phyloP scores from a whole-genome alignment of 139 green algal species.

The Chara braunii region DNA sequence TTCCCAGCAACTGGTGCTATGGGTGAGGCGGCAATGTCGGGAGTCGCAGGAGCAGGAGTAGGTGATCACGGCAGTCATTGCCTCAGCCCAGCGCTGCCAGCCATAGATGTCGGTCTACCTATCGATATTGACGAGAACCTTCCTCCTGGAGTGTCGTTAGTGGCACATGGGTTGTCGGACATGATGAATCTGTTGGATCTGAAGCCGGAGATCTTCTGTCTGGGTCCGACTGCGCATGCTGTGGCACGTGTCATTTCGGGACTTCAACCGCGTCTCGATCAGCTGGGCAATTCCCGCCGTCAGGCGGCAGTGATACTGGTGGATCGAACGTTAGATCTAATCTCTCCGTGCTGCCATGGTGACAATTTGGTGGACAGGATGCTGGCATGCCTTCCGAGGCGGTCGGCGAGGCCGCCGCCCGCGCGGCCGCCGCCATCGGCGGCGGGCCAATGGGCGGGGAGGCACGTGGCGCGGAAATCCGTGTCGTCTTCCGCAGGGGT shows the following conservation, averaged over 20 bases:
- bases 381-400: not conserved
- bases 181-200: not conserved
- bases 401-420: too few relatives aligned
- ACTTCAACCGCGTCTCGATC: not conserved
- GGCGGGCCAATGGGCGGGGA: too few relatives aligned
- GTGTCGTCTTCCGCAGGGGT: too few relatives aligned
- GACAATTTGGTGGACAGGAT: not conserved
- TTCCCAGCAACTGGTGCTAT: not conserved
- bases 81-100: not conserved
- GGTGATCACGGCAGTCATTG: not conserved
- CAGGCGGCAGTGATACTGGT: not conserved
- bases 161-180: not conserved
- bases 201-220: conserved; percentile 5
- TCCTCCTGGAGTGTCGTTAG: not conserved
- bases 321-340: not conserved
- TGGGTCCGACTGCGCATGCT: conserved; percentile 2
- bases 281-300: not conserved
- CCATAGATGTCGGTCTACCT: not conserved
- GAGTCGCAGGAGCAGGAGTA: not conserved
- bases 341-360: not conserved
- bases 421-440: too few relatives aligned
- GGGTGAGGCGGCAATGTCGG: not conserved
- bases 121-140: not conserved
- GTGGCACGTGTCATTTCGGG: not conserved
- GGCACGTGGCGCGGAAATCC: too few relatives aligned